These are phyloP conservation scores for Nakazawaea pomicola DNA, from an alignment of 805 yeast species.

Conservation along the genomic window DNA sequence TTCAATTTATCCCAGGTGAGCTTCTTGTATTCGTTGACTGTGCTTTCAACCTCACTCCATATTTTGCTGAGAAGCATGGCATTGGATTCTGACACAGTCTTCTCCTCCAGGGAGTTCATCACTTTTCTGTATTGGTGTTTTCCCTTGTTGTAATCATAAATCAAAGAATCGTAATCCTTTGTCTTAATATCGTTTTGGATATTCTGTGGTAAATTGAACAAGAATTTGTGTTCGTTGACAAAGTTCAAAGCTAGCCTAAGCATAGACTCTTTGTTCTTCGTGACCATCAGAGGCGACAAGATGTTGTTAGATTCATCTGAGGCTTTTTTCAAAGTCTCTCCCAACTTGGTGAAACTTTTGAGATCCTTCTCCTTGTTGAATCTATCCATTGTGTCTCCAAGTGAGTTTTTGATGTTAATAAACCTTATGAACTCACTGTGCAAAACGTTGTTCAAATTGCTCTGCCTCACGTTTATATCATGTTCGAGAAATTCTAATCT, in stretches of 20 bases:
- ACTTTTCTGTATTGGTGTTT: slow-evolving; percentile 17
- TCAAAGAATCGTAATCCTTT: slow-evolving; percentile 53
- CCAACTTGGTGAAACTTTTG: slow-evolving; percentile 3
- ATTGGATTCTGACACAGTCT: slow-evolving; percentile 10
- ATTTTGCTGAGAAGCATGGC: slow-evolving; percentile 40
- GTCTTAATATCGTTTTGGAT: slow-evolving; percentile 36
- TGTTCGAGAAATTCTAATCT: slow-evolving; percentile 46
- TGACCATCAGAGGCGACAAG: slow-evolving; percentile 55
- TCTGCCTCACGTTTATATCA: slow-evolving; percentile 44
- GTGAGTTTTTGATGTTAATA: slow-evolving; percentile 57
- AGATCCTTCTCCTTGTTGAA: slow-evolving; percentile 29
- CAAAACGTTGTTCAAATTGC: slow-evolving; percentile 44
- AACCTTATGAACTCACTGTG: slow-evolving; percentile 59
- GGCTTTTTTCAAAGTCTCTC: slow-evolving; percentile 39
- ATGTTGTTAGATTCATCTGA: slow-evolving; percentile 39
- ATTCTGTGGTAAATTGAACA: slow-evolving; percentile 54
- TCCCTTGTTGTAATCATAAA: slow-evolving; percentile 54
- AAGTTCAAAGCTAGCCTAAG: slow-evolving; percentile 44
- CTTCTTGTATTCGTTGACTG: slow-evolving; percentile 50
- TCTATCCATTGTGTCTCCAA: slow-evolving; percentile 56
- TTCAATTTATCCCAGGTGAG: slow-evolving; percentile 48
- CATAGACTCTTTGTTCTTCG: slow-evolving; percentile 42
- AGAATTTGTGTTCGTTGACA: slow-evolving; percentile 45
- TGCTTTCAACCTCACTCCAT: slow-evolving; percentile 50
- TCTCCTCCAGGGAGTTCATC: slow-evolving; percentile 5